A percentile compares a stretch with the other conserved stretches of the same genome.
Evolutionary conservation across 805 yeast genomes (phyloP).

Genomic region (Suhomyces sp.): DNA sequence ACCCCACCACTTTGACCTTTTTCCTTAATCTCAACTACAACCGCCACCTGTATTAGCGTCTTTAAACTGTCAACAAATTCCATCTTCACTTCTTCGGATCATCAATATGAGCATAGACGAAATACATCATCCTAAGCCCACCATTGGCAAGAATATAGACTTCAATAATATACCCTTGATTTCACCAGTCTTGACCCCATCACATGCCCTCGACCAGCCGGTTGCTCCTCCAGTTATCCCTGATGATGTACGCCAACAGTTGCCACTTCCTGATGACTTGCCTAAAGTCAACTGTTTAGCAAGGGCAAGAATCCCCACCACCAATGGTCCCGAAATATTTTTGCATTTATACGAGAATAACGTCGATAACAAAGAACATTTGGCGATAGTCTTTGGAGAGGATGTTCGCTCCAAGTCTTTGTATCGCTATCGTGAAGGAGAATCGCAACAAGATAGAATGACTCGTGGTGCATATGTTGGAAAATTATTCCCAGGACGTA

Average conservation of each 20-base stretch:
- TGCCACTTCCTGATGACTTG: slow-evolving; percentile 51
- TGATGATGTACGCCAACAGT: slow-evolving; percentile 27
- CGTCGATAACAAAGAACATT: slow-evolving; percentile 87
- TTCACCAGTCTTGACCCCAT: slow-evolving; percentile 13
- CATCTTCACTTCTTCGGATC: too few species aligned
- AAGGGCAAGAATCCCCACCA: slow-evolving; percentile 95
- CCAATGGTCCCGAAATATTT: slow-evolving; percentile 91
- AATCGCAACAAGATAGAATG: slow-evolving; percentile 91
- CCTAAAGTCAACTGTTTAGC: slow-evolving; percentile 87
- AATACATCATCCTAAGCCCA: slow-evolving; percentile 3
- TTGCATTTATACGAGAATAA: slow-evolving; percentile 85
- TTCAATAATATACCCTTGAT: slow-evolving; percentile 13
- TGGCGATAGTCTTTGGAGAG: slow-evolving; percentile 96
- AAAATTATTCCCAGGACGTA: slow-evolving; percentile 81
- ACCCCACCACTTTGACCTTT: too few species aligned
- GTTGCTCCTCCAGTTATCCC: slow-evolving; percentile 10
- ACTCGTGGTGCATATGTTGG: slow-evolving; percentile 98
- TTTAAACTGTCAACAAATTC: too few species aligned
- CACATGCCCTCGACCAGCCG: neutral
- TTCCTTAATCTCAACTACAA: too few species aligned
- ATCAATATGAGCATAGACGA: slow-evolving; percentile 2
- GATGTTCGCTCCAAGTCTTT: slow-evolving; percentile 77
- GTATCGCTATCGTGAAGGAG: slow-evolving; percentile 60
- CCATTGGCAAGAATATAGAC: slow-evolving; percentile 5
- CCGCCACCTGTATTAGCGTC: too few species aligned